A percentile compares a stretch with the other conserved stretches of the same genome.
phyloP scores from a whole-genome alignment of 2,329 filamentous ascomycete genomes.

The Diaporthe vaccinii region DNA sequence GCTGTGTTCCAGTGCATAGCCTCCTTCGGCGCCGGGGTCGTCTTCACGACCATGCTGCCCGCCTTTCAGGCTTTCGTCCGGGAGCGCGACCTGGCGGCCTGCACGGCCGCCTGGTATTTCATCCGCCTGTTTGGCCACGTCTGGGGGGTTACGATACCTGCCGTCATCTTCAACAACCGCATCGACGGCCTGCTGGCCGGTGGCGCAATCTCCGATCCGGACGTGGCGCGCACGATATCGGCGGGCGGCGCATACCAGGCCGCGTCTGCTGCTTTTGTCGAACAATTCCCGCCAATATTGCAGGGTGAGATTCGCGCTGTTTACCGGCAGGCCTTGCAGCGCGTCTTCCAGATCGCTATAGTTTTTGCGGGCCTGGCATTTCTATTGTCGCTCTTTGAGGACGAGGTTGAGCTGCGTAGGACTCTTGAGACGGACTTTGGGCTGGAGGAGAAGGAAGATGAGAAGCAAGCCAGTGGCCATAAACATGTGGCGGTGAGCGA shows the following conservation, averaged over 20 bases:
- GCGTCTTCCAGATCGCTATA: too few relatives aligned
- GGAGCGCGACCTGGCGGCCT: slow-evolving; percentile 53
- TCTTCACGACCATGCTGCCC: slow-evolving; percentile 58
- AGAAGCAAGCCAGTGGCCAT: too few relatives aligned
- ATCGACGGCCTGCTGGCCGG: slow-evolving; percentile 11
- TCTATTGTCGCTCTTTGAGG: neutral
- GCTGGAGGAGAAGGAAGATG: neutral
- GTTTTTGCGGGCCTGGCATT: too few relatives aligned
- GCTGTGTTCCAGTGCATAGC: slow-evolving; percentile 55
- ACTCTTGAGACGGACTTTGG: neutral
- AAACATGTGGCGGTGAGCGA: too few relatives aligned
- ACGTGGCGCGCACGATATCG: too few relatives aligned
- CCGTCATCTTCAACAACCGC: slow-evolving; percentile 54
- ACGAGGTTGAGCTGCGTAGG: neutral
- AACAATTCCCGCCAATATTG: too few relatives aligned
- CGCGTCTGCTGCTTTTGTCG: too few relatives aligned
- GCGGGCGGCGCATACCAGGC: too few relatives aligned
- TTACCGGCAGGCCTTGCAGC: too few relatives aligned
- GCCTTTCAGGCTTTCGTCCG: slow-evolving; percentile 55
- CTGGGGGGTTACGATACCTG: slow-evolving; percentile 61
- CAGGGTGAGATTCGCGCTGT: too few relatives aligned
- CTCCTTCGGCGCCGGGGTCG: slow-evolving; percentile 57
- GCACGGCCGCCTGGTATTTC: slow-evolving; percentile 57
- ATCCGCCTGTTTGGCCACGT: slow-evolving; percentile 59
- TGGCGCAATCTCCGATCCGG: too few relatives aligned